phyloP scores from a whole-genome alignment of 169 alveolate species.

The Plasmodium gaboni region DNA sequence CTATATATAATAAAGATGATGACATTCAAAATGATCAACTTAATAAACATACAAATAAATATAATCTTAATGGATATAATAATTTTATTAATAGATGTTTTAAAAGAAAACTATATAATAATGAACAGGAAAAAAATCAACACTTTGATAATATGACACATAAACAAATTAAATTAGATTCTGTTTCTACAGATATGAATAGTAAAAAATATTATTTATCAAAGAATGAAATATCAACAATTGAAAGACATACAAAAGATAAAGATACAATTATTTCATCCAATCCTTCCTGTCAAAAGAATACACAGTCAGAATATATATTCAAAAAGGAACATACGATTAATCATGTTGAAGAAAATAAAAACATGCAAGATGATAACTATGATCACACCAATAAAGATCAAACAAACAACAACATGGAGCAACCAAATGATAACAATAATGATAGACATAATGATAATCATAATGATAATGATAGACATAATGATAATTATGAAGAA shows the following conservation, averaged over 20 bases:
- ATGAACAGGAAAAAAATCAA: background rate
- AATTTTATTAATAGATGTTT: conserved; percentile 12
- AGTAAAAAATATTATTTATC: background rate
- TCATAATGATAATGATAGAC: background rate
- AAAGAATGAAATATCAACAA: background rate
- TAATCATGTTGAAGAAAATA: background rate
- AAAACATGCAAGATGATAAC: background rate
- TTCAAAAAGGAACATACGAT: background rate
- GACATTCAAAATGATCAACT: background rate
- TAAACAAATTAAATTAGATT: conserved; percentile 34
- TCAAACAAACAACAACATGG: no score
- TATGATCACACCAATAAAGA: no score
- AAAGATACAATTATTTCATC: background rate
- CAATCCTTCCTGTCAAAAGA: no score
- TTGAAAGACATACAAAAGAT: no score
- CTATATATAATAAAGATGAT: background rate
- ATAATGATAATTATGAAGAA: background rate
- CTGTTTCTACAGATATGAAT: background rate
- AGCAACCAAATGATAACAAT: background rate
- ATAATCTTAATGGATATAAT: background rate
- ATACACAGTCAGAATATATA: no score
- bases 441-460: background rate
- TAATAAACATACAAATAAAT: background rate
- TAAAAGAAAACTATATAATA: conserved; percentile 19
- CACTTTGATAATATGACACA: background rate